Base-by-base conservation (phyloP, 495 filamentous ascomycete species). In the Penicillium ucsense region DNA sequence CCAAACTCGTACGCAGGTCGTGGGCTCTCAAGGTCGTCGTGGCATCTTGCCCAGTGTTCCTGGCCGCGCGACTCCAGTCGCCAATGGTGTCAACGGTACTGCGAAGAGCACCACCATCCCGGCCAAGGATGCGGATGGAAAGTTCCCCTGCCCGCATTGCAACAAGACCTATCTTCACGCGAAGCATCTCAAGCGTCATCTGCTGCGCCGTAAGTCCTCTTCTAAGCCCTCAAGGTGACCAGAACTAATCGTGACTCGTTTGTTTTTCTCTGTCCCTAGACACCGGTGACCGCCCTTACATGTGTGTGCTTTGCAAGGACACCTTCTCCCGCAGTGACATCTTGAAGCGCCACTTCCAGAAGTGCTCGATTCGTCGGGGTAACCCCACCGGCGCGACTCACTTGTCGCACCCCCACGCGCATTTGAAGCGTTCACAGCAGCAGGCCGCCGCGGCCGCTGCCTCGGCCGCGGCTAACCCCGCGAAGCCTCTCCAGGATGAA, bases 271-370 rank as follows among this genome's bases (percentile, higher is more conserved):
- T 30, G 10, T 31, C 27, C 53, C 52, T 53, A 94, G 89, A 98
- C 69, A 95, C 92, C 49, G 92, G 92, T 55, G 89, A 94, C 62
- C 85, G 92, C 44, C 92, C 92, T 30, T 98, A 98, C 72, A 88
- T 88, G 79, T 98, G 92, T 71, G 84, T 89, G 50, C 77, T 98
- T 38, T 98, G 92, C 73, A 85, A 89, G 63, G 92, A 98, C 66
- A 96, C 88, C n/a, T 98, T 98, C 70, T 95, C 90, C 29, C 83
- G 92, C 61, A 94, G 88, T 72, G 92, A 98, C 65, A 98, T 98
- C 53, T 71, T 98, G 62, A 98, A 98, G 73, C 85, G 92, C 49
- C 92, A 98, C 66, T 98, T 98, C 65, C 88, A 94, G 63, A 98
- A 98, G 69, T 98, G 92, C 69, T 95, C 91, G 31, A 83, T 95